Evolutionary conservation across 306 rosid genomes (phyloP), one percentile per base, ranked within the genome.

Genomic region (Alnus glutinosa): DNA sequence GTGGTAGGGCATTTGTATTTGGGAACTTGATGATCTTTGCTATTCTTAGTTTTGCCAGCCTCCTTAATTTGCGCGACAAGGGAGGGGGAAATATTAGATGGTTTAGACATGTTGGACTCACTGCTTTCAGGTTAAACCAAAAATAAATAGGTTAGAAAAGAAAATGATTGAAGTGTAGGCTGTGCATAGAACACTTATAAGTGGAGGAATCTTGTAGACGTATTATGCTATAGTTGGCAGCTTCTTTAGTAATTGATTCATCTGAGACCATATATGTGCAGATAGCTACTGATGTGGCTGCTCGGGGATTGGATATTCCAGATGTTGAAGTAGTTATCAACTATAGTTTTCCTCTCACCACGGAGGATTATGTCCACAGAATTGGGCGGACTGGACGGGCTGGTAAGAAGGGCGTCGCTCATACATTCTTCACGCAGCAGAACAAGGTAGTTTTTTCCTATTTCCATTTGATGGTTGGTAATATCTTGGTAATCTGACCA

Each of bases 271-370:
- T 81, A 70, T 9, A 55, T 71, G 62, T 55, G 55, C 88, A 96
- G 99, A 82, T 96, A 87, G 99, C 98, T 49, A 96, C 98, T 57
- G 99, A 96, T 81, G 99, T 96, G 75, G 99, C 96, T 13, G 99
- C 99, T 47, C 93, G 98, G 15, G 98, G 97, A 80, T 91, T 96
- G 88, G 99, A 96, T 82, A 96, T 93, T 85, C 98, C 98, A 14
- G 97, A 93, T 75, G 99, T 96, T 47, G 98, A 93, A 85, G 99
- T 91, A 23, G 99, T 93, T 79, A 91, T 96, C 81, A 96, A 93
- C 85, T 95, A 88, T 77, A 96, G 98, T 78, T 96, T 93, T 85
- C 98, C 94, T 68, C 94, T 93, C 44, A 96, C 97, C 19, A 92
- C 96, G 3, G 99, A 91, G 79, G 98, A 96, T 86, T 96, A 96